phyloP scores from a whole-genome alignment of 2,329 filamentous ascomycete genomes.

The Thielaviopsis euricoi region DNA sequence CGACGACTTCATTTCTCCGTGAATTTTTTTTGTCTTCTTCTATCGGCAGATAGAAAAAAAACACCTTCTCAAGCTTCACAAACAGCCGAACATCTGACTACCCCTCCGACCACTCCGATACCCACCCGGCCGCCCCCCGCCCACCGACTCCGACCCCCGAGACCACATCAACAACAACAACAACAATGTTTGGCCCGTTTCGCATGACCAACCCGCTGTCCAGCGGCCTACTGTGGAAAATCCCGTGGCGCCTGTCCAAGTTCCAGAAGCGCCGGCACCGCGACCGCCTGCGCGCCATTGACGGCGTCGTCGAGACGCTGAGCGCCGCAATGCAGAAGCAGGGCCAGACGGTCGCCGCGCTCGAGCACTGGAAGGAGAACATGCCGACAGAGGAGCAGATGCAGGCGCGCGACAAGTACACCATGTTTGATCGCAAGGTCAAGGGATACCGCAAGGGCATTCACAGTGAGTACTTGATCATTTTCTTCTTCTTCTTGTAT shows the following conservation, averaged over 20 bases:
- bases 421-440: conserved; percentile 89
- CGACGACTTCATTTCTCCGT: not conserved
- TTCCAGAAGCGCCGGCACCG: conserved; percentile 84
- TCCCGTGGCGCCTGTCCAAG: conserved; percentile 83
- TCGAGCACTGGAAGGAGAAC: conserved; percentile 83
- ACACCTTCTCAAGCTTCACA: too few species aligned
- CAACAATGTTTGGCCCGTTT: conserved; percentile 66
- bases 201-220: conserved; percentile 61
- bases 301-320: conserved; percentile 70
- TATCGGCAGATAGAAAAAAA: not conserved
- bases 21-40: not conserved
- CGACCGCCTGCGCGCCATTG: conserved; percentile 66
- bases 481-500: not conserved
- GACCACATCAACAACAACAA: conserved; percentile 6
- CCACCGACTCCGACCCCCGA: conserved; percentile 2
- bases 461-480: conserved; percentile 54
- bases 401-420: conserved; percentile 94
- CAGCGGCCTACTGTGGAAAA: conserved; percentile 86
- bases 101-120: not conserved
- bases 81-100: not conserved
- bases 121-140: not conserved
- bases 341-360: conserved; percentile 54
- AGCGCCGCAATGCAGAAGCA: conserved; percentile 61
- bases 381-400: conserved; percentile 96
- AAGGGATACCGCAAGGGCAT: conserved; percentile 94